Evolutionary conservation across 768 basidiomycete species (phyloP).

Genomic region (Cystofilobasidium capitatum): DNA sequence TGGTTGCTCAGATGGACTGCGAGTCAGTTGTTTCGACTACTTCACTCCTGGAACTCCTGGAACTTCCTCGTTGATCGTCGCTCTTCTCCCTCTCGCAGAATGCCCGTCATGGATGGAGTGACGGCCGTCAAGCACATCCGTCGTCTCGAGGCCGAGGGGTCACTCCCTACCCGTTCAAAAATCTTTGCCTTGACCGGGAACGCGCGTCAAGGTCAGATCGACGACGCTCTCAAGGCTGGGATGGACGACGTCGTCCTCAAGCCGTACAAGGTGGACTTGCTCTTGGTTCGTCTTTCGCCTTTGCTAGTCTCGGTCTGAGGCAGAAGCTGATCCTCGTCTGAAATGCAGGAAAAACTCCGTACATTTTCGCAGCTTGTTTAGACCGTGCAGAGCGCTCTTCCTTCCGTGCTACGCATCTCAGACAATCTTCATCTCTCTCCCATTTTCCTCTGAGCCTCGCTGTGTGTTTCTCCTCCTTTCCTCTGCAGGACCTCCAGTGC

Average conservation of each 20-base stretch:
- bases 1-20: constrained; percentile 31
- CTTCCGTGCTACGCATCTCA: too few species aligned
- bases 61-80: too few species aligned
- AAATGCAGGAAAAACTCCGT: too few species aligned
- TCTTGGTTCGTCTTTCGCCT: constrained; percentile 26
- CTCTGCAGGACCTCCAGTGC: too few species aligned
- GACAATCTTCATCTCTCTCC: too few species aligned
- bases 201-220: constrained; percentile 32
- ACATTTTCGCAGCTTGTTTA: too few species aligned
- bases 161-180: constrained; percentile 20
- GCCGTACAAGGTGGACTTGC: constrained; percentile 33
- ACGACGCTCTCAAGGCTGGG: constrained; percentile 31
- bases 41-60: background rate
- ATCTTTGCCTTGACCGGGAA: constrained; percentile 36
- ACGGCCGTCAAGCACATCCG: constrained; percentile 33
- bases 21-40: background rate
- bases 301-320: too few species aligned
- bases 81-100: too few species aligned
- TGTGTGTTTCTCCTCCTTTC: too few species aligned
- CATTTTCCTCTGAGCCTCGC: too few species aligned
- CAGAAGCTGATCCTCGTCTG: too few species aligned
- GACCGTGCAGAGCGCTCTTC: too few species aligned
- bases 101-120: constrained; percentile 34
- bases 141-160: constrained; percentile 16
- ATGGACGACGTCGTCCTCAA: constrained; percentile 37